Evolutionary conservation across 208 protist species (phyloP), one percentile per base, ranked within the genome.

Genomic region (Angomonas deanei): DNA sequence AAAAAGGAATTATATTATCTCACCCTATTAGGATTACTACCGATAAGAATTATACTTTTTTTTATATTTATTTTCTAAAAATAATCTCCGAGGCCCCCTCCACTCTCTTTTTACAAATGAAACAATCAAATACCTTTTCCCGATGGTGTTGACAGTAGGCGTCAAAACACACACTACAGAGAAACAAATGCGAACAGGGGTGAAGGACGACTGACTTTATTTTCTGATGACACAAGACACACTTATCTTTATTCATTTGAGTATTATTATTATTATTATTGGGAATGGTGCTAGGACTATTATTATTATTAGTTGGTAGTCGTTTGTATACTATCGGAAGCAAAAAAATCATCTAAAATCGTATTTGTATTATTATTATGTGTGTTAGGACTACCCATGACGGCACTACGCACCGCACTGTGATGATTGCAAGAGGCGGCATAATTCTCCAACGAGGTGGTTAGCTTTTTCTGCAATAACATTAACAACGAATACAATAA

Each of bases 101-200:
- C 31, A 84, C 72, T 2, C 15, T 21, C 0, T n/a, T 31, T 5
- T 70, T 72, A 49, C 84, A 91, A 3, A 85, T 70, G 0, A 77
- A 79, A 32, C 84, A 91, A n/a, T 39, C 34, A 33, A 87, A 75
- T 34, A 73, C 66, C 42, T 64, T 73, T 59, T 79, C 77, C 47
- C 66, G 27, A 17, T 70, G 65, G 57, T 82, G 82, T 32, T 78
- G 75, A 31, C 67, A 68, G 39, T 78, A 34, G 23, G 6, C 6
- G 6, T 5, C 28, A 36, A 5, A 3, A 28, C 50, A 56, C 50
- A 17, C 6, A 10, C 28, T 24, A 56, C 86, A 93, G 3, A 88
- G 30, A 11, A 66, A 68, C 6, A 82, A 42, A 62, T 93, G 86
- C 3, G 72, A 54, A 55, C 86, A 93, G n/a, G 86, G 86, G 39